phyloP scores from a whole-genome alignment of 1,139 yeast genomes.

The Diutina ranongensis region DNA sequence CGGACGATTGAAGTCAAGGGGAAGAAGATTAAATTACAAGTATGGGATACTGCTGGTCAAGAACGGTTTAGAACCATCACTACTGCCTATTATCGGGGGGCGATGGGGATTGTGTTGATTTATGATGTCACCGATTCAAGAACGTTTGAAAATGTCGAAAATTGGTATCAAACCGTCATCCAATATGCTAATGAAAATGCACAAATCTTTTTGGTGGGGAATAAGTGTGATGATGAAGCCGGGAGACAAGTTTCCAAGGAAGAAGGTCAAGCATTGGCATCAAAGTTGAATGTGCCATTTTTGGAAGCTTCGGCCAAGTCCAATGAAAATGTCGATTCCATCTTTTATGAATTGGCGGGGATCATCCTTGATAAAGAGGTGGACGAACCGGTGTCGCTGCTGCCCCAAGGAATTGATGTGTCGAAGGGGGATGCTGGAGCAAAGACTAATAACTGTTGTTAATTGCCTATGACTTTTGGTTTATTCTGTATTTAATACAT shows the following conservation, averaged over 20 bases:
- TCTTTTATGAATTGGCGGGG: constrained; percentile 85
- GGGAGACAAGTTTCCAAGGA: constrained; percentile 67
- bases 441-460: constrained; percentile 33
- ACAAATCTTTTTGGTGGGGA: constrained; percentile 85
- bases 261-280: constrained; percentile 86
- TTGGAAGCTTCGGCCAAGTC: constrained; percentile 95
- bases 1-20: constrained; percentile 93
- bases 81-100: constrained; percentile 96
- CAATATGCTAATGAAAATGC: constrained; percentile 97
- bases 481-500: too few relatives aligned
- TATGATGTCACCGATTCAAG: constrained; percentile 95
- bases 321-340: constrained; percentile 82
- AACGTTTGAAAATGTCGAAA: constrained; percentile 75
- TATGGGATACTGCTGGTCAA: constrained; percentile 99
- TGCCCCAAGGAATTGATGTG: constrained; percentile 34
- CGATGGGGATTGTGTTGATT: constrained; percentile 93
- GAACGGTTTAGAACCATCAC: constrained; percentile 97
- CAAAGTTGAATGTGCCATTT: constrained; percentile 79
- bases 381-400: constrained; percentile 20
- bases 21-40: constrained; percentile 84
- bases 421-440: constrained; percentile 20
- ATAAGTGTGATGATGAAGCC: constrained; percentile 84
- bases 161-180: constrained; percentile 91
- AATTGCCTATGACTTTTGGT: constrained; percentile 7
- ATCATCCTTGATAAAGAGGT: constrained; percentile 72